phyloP scores from a whole-genome alignment of 352 stramenopile genomes.

The Globisporangium sylvaticum region DNA sequence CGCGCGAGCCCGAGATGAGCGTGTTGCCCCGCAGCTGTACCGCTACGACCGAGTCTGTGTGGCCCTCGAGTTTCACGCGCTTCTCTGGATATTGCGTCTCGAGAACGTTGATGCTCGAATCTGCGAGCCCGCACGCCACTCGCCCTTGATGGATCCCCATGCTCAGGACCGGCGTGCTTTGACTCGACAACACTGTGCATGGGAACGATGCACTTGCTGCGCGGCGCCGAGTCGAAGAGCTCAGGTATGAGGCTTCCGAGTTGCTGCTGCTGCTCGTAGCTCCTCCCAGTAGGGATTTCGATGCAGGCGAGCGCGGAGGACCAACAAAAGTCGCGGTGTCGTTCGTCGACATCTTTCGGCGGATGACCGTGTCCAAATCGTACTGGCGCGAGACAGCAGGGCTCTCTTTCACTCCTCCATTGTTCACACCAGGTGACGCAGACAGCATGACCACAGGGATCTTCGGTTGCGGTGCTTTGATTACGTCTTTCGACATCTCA shows the following conservation, averaged over 20 bases:
- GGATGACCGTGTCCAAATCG: slow-evolving; percentile 75
- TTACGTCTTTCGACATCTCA: slow-evolving; percentile 73
- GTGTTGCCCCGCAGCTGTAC: slow-evolving; percentile 58
- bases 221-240: slow-evolving; percentile 2
- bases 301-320: slow-evolving; percentile 5
- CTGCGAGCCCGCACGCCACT: slow-evolving; percentile 45
- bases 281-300: slow-evolving; percentile 7
- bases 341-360: slow-evolving; percentile 68
- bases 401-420: slow-evolving; percentile 22
- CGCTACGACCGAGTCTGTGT: slow-evolving; percentile 46
- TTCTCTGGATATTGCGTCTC: slow-evolving; percentile 33
- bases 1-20: slow-evolving; percentile 64
- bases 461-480: slow-evolving; percentile 28
- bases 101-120: slow-evolving; percentile 38
- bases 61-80: slow-evolving; percentile 44
- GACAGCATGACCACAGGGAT: slow-evolving; percentile 1
- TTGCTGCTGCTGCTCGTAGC: neutral
- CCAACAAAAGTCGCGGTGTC: slow-evolving; percentile 23
- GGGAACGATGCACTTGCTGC: slow-evolving; percentile 13
- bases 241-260: neutral
- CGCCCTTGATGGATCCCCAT: slow-evolving; percentile 45
- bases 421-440: neutral
- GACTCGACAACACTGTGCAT: slow-evolving; percentile 14
- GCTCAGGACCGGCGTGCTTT: slow-evolving; percentile 42
- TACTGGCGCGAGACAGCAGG: slow-evolving; percentile 53